Conservation (phyloP, 257 asterid species). For the Solanum pinnatisectum region DNA sequence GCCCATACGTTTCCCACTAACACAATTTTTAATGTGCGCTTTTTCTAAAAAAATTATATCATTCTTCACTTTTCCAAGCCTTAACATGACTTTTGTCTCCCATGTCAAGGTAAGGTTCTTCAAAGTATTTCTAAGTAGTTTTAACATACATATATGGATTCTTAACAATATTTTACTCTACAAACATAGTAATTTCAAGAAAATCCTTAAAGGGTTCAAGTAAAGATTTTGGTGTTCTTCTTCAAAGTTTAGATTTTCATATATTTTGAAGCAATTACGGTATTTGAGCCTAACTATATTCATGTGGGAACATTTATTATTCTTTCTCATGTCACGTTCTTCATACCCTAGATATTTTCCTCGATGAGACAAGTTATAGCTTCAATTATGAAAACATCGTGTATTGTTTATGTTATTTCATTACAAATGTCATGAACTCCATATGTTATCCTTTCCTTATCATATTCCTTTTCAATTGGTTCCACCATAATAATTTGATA, state of each 20-base stretch:
- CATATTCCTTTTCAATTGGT: background rate
- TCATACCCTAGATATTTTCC: background rate
- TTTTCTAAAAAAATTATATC: too few relatives aligned
- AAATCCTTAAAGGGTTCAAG: background rate
- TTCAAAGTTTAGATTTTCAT: background rate
- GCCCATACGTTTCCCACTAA: too few relatives aligned
- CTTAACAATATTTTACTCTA: background rate
- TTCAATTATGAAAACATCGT: too few relatives aligned
- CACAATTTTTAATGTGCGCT: too few relatives aligned
- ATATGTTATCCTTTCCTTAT: background rate
- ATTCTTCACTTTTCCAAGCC: too few relatives aligned
- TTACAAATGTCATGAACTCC: background rate
- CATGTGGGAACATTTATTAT: background rate
- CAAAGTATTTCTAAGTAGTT: too few relatives aligned
- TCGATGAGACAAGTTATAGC: too few relatives aligned
- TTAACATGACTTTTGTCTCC: too few relatives aligned
- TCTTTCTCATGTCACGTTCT: background rate
- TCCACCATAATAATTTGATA: background rate
- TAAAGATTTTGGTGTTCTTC: background rate
- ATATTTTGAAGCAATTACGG: background rate
- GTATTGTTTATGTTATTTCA: background rate
- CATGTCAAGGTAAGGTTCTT: too few relatives aligned
- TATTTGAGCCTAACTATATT: background rate
- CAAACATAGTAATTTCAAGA: background rate
- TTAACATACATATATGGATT: too few relatives aligned